These are phyloP conservation scores for Ormosia semicastrata DNA, from an alignment of 306 rosid genomes.

Conservation along the genomic window DNA sequence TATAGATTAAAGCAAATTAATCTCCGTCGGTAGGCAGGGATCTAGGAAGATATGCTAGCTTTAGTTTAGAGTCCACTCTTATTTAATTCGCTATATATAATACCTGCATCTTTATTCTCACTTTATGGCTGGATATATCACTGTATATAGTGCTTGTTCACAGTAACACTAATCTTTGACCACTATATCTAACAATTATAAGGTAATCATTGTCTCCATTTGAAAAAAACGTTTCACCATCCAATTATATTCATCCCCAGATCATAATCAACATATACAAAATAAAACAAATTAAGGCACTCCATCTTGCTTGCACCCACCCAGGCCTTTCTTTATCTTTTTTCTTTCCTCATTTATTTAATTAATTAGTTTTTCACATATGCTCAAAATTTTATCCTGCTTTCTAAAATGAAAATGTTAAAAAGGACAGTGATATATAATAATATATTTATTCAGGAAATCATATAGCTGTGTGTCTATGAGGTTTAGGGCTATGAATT, in stretches of 20 bases:
- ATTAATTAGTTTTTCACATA: not conserved
- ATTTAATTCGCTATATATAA: conserved; percentile 33
- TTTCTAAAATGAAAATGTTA: not conserved
- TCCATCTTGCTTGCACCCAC: not conserved
- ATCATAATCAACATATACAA: not conserved
- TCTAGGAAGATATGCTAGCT: conserved; percentile 41
- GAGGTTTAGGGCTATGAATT: conserved; percentile 28
- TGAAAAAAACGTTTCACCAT: conserved; percentile 27
- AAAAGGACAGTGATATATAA: not conserved
- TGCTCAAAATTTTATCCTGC: not conserved
- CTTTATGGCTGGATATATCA: conserved; percentile 7
- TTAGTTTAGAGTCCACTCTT: conserved; percentile 33
- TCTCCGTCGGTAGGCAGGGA: conserved; percentile 40
- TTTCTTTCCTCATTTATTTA: not conserved
- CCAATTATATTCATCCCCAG: not conserved
- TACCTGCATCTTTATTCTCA: conserved; percentile 41
- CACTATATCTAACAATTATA: conserved; percentile 7
- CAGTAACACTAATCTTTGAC: conserved; percentile 36
- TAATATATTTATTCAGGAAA: not conserved
- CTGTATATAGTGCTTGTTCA: conserved; percentile 34
- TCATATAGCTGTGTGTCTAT: conserved; percentile 29
- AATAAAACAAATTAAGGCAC: not conserved
- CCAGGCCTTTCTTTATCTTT: not conserved
- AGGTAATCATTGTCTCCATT: conserved; percentile 10
- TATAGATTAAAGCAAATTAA: conserved; percentile 25